phyloP scores from a whole-genome alignment of 352 stramenopile genomes.

The Elongisporangium undulatum region DNA sequence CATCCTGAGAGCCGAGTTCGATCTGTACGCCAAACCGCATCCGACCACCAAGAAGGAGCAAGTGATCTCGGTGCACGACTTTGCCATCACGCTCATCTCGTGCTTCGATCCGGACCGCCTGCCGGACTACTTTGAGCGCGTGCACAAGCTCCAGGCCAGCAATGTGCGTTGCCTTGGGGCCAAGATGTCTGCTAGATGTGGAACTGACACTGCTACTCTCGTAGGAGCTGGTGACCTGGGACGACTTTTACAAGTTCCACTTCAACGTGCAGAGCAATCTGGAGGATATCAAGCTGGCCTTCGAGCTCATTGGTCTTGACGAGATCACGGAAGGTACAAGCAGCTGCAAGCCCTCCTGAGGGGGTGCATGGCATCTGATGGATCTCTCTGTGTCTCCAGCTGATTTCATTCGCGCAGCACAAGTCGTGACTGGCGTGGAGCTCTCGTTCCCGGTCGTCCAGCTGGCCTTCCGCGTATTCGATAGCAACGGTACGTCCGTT shows the following conservation, averaged over 20 bases:
- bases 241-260: constrained; percentile 73
- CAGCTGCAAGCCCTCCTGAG: too few relatives aligned
- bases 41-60: constrained; percentile 28
- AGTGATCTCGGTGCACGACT: constrained; percentile 72
- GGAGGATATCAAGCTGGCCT: constrained; percentile 66
- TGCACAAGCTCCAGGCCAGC: constrained; percentile 53
- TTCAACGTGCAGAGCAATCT: constrained; percentile 69
- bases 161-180: constrained; percentile 23
- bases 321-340: constrained; percentile 66
- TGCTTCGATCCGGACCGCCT: constrained; percentile 69
- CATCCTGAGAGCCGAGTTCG: constrained; percentile 65
- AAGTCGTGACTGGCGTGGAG: constrained; percentile 60
- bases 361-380: background rate
- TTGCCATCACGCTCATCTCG: constrained; percentile 69
- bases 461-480: constrained; percentile 73
- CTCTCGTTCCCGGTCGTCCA: constrained; percentile 64
- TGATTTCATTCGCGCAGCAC: constrained; percentile 66
- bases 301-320: constrained; percentile 53
- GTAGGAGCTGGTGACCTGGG: constrained; percentile 58
- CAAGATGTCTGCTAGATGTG: background rate
- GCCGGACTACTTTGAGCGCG: constrained; percentile 45
- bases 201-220: background rate
- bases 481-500: constrained; percentile 47
- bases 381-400: constrained; percentile 9
- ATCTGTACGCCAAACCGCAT: constrained; percentile 55